Conservation (phyloP, 176 grass and related monocot species). For the Echinochloa phyllopogon region DNA sequence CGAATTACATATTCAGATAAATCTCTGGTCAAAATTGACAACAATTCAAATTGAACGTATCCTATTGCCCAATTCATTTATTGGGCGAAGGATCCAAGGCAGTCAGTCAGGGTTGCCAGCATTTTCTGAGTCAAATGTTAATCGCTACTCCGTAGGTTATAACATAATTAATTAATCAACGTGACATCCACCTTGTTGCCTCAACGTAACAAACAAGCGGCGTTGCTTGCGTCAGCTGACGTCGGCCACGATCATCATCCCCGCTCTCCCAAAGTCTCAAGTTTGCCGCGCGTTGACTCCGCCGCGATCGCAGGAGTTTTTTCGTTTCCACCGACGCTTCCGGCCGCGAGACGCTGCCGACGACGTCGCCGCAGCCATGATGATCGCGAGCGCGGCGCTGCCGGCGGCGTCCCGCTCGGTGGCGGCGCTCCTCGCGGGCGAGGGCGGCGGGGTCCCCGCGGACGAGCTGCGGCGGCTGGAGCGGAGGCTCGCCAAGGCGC, state of each 20-base stretch:
- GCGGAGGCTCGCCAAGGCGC: slow-evolving; percentile 17
- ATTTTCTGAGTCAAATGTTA: background rate
- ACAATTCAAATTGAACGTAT: background rate
- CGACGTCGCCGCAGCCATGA: slow-evolving; percentile 26
- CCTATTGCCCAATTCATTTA: background rate
- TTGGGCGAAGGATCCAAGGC: background rate
- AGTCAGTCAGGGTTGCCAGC: background rate
- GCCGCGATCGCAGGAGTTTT: background rate
- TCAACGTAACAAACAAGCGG: no score
- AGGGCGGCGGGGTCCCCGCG: slow-evolving; percentile 18
- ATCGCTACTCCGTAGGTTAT: background rate
- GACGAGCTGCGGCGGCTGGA: slow-evolving; percentile 40
- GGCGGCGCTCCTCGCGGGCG: slow-evolving; percentile 18
- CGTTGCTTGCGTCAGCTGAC: background rate
- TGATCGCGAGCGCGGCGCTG: slow-evolving; percentile 41
- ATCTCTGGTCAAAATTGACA: background rate
- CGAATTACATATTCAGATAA: background rate
- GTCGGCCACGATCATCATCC: slow-evolving; percentile 1
- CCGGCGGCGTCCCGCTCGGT: slow-evolving; percentile 20
- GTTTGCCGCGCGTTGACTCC: slow-evolving; percentile 23
- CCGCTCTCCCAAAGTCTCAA: background rate
- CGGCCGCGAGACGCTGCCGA: background rate
- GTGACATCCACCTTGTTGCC: background rate
- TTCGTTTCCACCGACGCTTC: background rate
- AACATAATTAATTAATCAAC: background rate